These are phyloP conservation scores for Camelina hispida DNA, from an alignment of 345 rosid genomes.

Conservation along the genomic window DNA sequence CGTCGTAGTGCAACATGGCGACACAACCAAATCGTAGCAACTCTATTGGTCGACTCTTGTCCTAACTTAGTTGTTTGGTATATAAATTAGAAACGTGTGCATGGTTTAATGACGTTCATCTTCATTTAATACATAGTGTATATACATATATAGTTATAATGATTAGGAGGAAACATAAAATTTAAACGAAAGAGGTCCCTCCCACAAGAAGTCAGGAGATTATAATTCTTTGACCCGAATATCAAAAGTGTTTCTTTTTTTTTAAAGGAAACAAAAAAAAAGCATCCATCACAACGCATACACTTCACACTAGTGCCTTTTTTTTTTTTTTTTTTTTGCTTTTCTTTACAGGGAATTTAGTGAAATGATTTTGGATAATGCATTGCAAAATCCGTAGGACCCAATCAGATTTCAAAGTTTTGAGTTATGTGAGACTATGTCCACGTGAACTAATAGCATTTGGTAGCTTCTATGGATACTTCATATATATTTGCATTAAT, in stretches of 20 bases:
- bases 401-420: slow-evolving; percentile 43
- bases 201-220: slow-evolving; percentile 40
- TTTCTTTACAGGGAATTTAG: not conserved
- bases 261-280: not conserved
- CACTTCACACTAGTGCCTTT: slow-evolving; percentile 17
- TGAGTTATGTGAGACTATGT: slow-evolving; percentile 25
- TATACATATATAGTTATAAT: not conserved
- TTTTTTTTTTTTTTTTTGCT: not conserved
- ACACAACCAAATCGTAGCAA: slow-evolving; percentile 41
- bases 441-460: slow-evolving; percentile 38
- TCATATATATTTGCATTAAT: not conserved
- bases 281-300: slow-evolving; percentile 42
- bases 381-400: slow-evolving; percentile 45
- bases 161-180: slow-evolving; percentile 5
- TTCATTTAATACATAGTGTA: slow-evolving; percentile 16
- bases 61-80: slow-evolving; percentile 37
- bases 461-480: slow-evolving; percentile 1
- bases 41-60: slow-evolving; percentile 36
- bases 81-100: slow-evolving; percentile 37
- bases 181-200: slow-evolving; percentile 18
- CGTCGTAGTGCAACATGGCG: slow-evolving; percentile 40
- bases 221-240: slow-evolving; percentile 35
- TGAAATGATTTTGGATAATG: slow-evolving; percentile 39
- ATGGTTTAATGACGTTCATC: slow-evolving; percentile 35
- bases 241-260: slow-evolving; percentile 18